Conservation (phyloP, 202 grass and related monocot genomes). For the Setaria viridis region DNA sequence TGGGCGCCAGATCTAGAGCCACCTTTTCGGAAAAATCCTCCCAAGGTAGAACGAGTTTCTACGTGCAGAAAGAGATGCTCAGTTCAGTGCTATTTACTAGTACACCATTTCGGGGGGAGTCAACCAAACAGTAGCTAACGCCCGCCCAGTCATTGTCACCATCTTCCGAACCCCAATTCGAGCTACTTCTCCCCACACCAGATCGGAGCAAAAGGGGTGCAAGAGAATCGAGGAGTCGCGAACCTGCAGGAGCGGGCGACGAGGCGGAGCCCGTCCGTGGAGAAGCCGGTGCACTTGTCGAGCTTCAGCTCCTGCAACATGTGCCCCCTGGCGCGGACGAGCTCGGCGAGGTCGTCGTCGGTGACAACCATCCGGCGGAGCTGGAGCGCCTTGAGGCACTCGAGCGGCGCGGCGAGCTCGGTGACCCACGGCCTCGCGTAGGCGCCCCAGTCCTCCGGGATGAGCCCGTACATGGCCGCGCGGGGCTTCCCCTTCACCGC, state of each 20-base stretch:
- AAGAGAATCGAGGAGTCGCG: constrained; percentile 5
- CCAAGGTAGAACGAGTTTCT: constrained; percentile 24
- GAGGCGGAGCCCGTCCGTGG: constrained; percentile 79
- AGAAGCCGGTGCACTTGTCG: constrained; percentile 88
- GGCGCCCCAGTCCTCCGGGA: constrained; percentile 84
- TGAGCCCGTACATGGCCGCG: constrained; percentile 87
- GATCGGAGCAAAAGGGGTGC: constrained; percentile 20
- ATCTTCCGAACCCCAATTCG: constrained; percentile 16
- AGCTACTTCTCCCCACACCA: neutral
- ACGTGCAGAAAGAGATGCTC: constrained; percentile 19
- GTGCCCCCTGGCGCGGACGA: constrained; percentile 65
- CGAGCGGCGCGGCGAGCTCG: constrained; percentile 59
- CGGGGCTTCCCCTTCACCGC: constrained; percentile 91
- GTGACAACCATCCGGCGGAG: constrained; percentile 82
- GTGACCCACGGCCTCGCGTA: constrained; percentile 65
- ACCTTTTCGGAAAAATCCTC: neutral
- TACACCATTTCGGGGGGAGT: constrained; percentile 25
- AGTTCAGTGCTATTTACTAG: constrained; percentile 5
- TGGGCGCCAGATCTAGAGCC: constrained; percentile 33
- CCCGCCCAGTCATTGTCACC: constrained; percentile 28
- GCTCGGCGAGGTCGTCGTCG: constrained; percentile 69
- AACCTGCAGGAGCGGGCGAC: constrained; percentile 84
- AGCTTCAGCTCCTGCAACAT: constrained; percentile 87
- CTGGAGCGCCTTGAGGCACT: constrained; percentile 85
- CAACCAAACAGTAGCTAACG: constrained; percentile 10